These are phyloP conservation scores for Plantago lanceolata DNA, from an alignment of 305 asterid species.

Conservation along the genomic window DNA sequence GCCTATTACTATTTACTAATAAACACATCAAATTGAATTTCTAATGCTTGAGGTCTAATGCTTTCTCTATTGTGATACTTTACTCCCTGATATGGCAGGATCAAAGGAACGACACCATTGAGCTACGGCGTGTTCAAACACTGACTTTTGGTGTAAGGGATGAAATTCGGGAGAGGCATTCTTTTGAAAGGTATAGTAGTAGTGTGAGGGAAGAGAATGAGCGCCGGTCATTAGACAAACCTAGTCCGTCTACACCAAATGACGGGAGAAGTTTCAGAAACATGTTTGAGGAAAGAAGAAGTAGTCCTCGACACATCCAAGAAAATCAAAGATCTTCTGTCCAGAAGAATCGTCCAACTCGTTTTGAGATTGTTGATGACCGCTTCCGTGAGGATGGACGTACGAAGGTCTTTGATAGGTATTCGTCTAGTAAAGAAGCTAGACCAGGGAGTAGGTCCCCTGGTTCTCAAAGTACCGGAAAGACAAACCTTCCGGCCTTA, in stretches of 20 bases:
- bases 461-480: conserved; percentile 25
- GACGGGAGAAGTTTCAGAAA: conserved; percentile 34
- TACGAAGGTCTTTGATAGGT: conserved; percentile 42
- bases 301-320: conserved; percentile 42
- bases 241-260: conserved; percentile 21
- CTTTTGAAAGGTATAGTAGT: conserved; percentile 31
- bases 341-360: conserved; percentile 37
- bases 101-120: conserved; percentile 27
- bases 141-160: conserved; percentile 33
- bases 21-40: background rate
- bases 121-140: conserved; percentile 31
- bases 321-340: conserved; percentile 33
- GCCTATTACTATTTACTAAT: conserved; percentile 18
- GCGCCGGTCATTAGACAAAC: conserved; percentile 33
- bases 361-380: conserved; percentile 85
- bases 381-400: conserved; percentile 72
- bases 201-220: conserved; percentile 37
- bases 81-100: conserved; percentile 33
- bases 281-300: conserved; percentile 54
- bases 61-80: background rate
- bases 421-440: conserved; percentile 29
- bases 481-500: conserved; percentile 30
- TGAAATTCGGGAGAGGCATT: conserved; percentile 31
- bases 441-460: conserved; percentile 51
- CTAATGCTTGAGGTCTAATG: conserved; percentile 4